Conservation (phyloP, 352 stramenopile species). For the Pythium phragmitis region DNA sequence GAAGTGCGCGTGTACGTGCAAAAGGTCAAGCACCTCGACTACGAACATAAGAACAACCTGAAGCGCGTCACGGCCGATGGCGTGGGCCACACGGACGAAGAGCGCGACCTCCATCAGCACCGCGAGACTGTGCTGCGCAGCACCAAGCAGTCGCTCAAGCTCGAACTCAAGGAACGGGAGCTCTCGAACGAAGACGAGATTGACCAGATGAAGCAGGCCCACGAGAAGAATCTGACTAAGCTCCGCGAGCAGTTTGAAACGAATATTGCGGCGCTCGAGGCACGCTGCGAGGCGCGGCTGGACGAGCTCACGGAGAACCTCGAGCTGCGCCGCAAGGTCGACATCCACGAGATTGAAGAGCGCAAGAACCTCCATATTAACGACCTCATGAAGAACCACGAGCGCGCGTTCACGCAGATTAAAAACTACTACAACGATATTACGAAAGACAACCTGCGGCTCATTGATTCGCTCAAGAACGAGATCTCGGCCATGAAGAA, state of each 20-base stretch:
- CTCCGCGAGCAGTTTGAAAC: conserved; percentile 90
- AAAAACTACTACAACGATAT: conserved; percentile 97
- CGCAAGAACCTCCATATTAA: conserved; percentile 96
- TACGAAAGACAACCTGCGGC: conserved; percentile 91
- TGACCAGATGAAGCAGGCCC: conserved; percentile 87
- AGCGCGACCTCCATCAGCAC: conserved; percentile 68
- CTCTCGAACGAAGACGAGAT: conserved; percentile 89
- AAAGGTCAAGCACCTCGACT: conserved; percentile 95
- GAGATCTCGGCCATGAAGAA: conserved; percentile 93
- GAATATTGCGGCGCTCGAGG: conserved; percentile 73
- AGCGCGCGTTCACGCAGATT: conserved; percentile 92
- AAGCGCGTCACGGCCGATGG: conserved; percentile 80
- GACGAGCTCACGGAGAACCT: conserved; percentile 81
- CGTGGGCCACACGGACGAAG: conserved; percentile 66
- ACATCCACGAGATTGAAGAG: conserved; percentile 94
- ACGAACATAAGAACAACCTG: conserved; percentile 94
- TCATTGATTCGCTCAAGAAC: conserved; percentile 92
- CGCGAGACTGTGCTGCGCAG: conserved; percentile 62
- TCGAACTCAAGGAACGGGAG: conserved; percentile 83
- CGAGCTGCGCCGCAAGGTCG: conserved; percentile 90
- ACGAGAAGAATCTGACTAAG: conserved; percentile 93
- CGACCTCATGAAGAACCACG: conserved; percentile 94
- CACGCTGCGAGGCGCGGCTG: conserved; percentile 69
- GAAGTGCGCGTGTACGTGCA: conserved; percentile 93
- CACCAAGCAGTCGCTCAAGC: conserved; percentile 71